Base-by-base conservation (phyloP, 1,284 basidiomycete species). In the Trichosporon asahii region DNA sequence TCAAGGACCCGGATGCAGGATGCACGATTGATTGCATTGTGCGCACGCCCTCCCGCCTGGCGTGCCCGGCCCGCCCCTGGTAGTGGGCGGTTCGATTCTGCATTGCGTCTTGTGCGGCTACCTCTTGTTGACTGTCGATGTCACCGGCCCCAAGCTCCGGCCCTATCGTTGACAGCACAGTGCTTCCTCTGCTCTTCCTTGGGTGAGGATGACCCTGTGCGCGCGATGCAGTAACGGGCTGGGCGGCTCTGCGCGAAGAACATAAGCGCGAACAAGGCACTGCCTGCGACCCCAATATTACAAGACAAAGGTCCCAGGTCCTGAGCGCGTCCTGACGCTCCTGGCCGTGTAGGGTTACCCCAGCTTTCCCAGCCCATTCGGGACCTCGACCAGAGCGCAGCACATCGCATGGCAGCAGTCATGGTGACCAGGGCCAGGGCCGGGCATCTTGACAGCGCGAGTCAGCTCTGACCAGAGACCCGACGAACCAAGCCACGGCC, bases 261-360 rank as follows among this genome's bases (percentile, higher is more conserved):
- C 57, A 61, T n/a, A n/a, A 61, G 27, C 57, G 29, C 57, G 57
- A 14, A 14, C 57, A 61, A 61, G 57, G 57, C 57, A 61, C 57
- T n/a, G 29, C 57, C 15, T 31, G 57, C 29, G 57, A 61, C 57
- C 57, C 57, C 57, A 61, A 61, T 61, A 29, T 61, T 31, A 31
- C 27, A 31, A 29, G 57, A 61, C 57, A 29, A 33, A 31, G 57
- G 57, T 31, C 57, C 29, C 27, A 18, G 57, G 29, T 31, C 57
- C 57, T 60, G 55, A 31, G 55, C 27, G 55, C 55, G 55, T 33
- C 57, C 57, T 61, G 29, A 61, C 7, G 57, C 57, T 61, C 57
- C 57, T 61, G 57, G 57, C 57, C 57, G 57, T n/a, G 27, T 61
- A 61, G 57, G 57, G 57, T 33, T 33, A 33, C 57, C 57, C 49